Percentiles rank a stretch among this genome's conserved stretches.
phyloP scores from a whole-genome alignment of 805 yeast genomes.

The Scheffersomyces lignosus region DNA sequence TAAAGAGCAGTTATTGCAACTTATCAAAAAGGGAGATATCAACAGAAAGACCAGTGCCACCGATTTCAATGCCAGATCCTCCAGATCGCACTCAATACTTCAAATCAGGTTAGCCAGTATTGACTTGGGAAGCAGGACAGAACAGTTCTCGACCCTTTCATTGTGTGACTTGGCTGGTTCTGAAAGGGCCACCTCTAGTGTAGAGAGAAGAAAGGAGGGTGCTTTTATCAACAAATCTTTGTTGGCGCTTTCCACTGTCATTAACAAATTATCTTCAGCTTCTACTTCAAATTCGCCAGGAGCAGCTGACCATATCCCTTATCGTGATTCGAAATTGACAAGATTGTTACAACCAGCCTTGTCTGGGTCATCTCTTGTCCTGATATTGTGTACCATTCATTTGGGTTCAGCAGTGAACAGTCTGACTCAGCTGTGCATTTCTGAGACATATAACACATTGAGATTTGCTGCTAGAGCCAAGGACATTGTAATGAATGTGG shows the following conservation, averaged over 20 bases:
- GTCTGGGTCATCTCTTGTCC: conserved; percentile 81
- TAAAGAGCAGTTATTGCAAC: conserved; percentile 58
- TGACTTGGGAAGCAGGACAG: conserved; percentile 39
- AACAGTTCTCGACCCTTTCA: conserved; percentile 62
- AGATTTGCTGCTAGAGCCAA: conserved; percentile 94
- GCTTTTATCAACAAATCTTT: conserved; percentile 89
- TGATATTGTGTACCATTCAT: conserved; percentile 85
- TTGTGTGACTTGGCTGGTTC: conserved; percentile 96
- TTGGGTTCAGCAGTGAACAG: conserved; percentile 39
- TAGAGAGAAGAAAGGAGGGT: conserved; percentile 90
- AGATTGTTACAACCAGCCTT: conserved; percentile 88
- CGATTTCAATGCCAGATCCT: conserved; percentile 82
- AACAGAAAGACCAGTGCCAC: conserved; percentile 83
- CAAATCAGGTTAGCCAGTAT: conserved; percentile 58
- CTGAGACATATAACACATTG: conserved; percentile 83
- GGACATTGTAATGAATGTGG: conserved; percentile 71
- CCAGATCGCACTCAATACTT: conserved; percentile 90
- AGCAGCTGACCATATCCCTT: conserved; percentile 71
- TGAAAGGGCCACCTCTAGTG: conserved; percentile 70
- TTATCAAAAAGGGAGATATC: conserved; percentile 68
- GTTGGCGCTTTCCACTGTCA: conserved; percentile 89
- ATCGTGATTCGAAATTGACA: conserved; percentile 90
- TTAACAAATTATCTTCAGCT: conserved; percentile 63
- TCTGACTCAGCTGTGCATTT: conserved; percentile 44
- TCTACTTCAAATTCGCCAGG: conserved; percentile 22